Conservation (phyloP, 768 basidiomycete species). For the Suillus americanus region DNA sequence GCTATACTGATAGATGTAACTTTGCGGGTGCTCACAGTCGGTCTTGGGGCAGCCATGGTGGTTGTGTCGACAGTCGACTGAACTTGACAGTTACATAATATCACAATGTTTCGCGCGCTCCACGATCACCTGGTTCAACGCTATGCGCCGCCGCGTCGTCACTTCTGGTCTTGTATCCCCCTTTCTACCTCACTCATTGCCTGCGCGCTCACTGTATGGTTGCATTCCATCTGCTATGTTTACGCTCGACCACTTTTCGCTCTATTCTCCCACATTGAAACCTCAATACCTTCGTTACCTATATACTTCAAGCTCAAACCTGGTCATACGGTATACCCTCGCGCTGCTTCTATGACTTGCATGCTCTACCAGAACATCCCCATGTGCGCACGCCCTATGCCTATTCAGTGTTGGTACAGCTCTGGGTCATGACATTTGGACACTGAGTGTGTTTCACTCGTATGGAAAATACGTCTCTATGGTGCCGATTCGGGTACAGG, state of each 20-base stretch:
- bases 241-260: neutral
- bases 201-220: neutral
- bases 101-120: neutral
- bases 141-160: no score
- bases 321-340: neutral
- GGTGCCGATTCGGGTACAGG: neutral
- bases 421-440: constrained; percentile 24
- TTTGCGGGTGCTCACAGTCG: constrained; percentile 45
- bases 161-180: no score
- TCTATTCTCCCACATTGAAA: neutral
- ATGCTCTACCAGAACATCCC: constrained; percentile 14
- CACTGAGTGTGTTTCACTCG: constrained; percentile 8
- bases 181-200: neutral
- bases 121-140: no score
- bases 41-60: constrained; percentile 67
- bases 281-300: neutral
- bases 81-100: constrained; percentile 5
- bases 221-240: neutral
- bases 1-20: neutral
- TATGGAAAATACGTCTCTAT: neutral
- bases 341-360: neutral
- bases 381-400: constrained; percentile 19
- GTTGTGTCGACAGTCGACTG: constrained; percentile 8
- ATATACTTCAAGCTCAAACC: neutral
- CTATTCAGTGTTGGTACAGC: constrained; percentile 20